A percentile compares a stretch with the other conserved stretches of the same genome.
phyloP scores from a whole-genome alignment of 2,329 filamentous ascomycete species.

The Didymosphaeria variabile region DNA sequence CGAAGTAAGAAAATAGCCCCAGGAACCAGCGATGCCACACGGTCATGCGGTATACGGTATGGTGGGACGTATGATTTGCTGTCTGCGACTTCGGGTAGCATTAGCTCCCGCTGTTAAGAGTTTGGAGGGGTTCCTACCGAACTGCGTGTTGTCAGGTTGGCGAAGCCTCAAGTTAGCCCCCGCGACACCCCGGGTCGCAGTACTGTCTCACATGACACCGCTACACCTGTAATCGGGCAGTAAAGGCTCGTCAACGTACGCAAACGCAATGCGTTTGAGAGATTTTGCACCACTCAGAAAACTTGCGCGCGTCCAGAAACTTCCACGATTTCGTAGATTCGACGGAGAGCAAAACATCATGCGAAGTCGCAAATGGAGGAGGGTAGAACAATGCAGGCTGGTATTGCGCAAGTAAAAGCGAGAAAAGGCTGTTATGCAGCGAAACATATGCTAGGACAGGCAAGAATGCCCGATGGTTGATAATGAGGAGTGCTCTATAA shows the following conservation, averaged over 20 bases:
- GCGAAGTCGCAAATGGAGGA: constrained; percentile 27
- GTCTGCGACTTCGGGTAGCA: constrained; percentile 42
- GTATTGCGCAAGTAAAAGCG: constrained; percentile 40
- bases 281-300: constrained; percentile 15
- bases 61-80: constrained; percentile 47
- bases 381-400: constrained; percentile 27
- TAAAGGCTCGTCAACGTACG: constrained; percentile 24
- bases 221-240: constrained; percentile 39
- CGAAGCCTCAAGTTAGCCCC: constrained; percentile 29
- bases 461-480: constrained; percentile 31
- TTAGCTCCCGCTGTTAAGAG: constrained; percentile 33
- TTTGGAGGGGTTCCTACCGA: constrained; percentile 25
- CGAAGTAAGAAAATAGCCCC: constrained; percentile 31
- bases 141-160: constrained; percentile 25
- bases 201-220: constrained; percentile 43
- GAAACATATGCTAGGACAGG: constrained; percentile 36
- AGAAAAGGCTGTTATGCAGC: constrained; percentile 33
- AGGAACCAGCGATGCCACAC: constrained; percentile 35
- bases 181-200: constrained; percentile 42
- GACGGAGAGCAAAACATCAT: constrained; percentile 39
- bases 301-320: constrained; percentile 25
- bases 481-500: constrained; percentile 38
- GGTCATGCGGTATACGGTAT: constrained; percentile 40
- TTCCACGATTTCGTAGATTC: constrained; percentile 18
- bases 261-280: constrained; percentile 41